phyloP scores from a whole-genome alignment of 2,329 filamentous ascomycete species.

The Nemania abortiva region DNA sequence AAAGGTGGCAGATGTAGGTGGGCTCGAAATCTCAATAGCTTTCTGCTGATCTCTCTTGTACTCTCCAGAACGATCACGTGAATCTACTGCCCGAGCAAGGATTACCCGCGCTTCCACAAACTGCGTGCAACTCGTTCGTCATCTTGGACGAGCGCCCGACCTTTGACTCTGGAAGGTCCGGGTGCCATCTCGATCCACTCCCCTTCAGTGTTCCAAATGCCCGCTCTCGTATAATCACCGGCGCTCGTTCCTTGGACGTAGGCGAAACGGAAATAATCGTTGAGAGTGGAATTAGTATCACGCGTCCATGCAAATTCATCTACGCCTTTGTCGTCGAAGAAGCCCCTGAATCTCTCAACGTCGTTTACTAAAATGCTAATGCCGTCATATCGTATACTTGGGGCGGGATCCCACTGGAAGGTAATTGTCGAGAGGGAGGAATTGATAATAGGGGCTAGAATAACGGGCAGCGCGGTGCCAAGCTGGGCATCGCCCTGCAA shows the following conservation, averaged over 20 bases:
- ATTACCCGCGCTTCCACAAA: slow-evolving; percentile 15
- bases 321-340: slow-evolving; percentile 69
- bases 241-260: slow-evolving; percentile 74
- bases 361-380: slow-evolving; percentile 87
- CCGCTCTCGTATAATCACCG: slow-evolving; percentile 81
- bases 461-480: slow-evolving; percentile 70
- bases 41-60: neutral
- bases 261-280: slow-evolving; percentile 83
- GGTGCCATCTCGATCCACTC: slow-evolving; percentile 74
- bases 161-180: slow-evolving; percentile 66
- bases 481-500: slow-evolving; percentile 76
- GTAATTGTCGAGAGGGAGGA: slow-evolving; percentile 72
- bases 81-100: neutral
- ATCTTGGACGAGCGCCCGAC: slow-evolving; percentile 35
- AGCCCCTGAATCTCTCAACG: slow-evolving; percentile 82
- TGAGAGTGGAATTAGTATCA: slow-evolving; percentile 55
- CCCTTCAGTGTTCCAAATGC: slow-evolving; percentile 73
- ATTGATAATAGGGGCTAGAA: slow-evolving; percentile 62
- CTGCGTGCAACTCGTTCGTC: slow-evolving; percentile 36
- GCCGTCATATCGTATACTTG: slow-evolving; percentile 73
- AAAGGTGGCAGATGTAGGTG: too few species aligned
- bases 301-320: slow-evolving; percentile 71
- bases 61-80: neutral
- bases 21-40: too few species aligned
- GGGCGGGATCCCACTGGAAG: slow-evolving; percentile 65